phyloP scores from a whole-genome alignment of 257 asterid genomes.

The Mitragyna speciosa region DNA sequence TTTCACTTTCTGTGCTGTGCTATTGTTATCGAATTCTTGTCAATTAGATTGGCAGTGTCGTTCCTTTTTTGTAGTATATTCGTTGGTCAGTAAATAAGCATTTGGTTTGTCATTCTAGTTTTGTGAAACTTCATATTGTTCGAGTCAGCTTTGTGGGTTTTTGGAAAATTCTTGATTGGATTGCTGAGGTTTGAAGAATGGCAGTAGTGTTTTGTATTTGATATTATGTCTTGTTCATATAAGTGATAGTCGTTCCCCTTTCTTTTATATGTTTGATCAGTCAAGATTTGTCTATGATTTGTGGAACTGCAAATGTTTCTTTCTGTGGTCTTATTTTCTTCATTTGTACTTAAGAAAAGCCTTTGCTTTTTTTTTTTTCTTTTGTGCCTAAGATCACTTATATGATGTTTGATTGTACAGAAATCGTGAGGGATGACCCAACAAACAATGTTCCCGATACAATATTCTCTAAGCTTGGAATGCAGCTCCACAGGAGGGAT shows the following conservation, averaged over 20 bases:
- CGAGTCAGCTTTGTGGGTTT: not conserved
- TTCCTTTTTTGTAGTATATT: not conserved
- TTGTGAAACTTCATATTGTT: not conserved
- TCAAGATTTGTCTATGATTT: not conserved
- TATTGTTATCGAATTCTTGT: not conserved
- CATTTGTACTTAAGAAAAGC: not conserved
- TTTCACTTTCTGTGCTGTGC: not conserved
- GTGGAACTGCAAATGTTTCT: not conserved
- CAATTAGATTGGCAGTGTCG: not conserved
- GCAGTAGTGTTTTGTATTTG: not conserved
- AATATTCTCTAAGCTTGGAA: constrained; percentile 81
- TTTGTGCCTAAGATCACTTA: constrained; percentile 13
- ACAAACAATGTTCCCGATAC: constrained; percentile 88
- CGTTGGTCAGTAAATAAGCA: not conserved
- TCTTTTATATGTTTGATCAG: not conserved
- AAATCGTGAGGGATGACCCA: constrained; percentile 87
- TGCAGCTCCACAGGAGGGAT: constrained; percentile 92
- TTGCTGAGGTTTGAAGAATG: not conserved
- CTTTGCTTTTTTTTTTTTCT: not conserved
- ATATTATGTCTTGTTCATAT: not conserved
- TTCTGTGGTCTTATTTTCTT: not conserved
- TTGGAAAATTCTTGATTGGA: not conserved
- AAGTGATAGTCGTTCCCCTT: not conserved
- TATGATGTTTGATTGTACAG: constrained; percentile 39
- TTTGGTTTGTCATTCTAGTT: not conserved